Percentiles rank a stretch among this genome's conserved stretches.
phyloP scores from a whole-genome alignment of 2,329 filamentous ascomycete genomes.

The Fusarium algeriense region DNA sequence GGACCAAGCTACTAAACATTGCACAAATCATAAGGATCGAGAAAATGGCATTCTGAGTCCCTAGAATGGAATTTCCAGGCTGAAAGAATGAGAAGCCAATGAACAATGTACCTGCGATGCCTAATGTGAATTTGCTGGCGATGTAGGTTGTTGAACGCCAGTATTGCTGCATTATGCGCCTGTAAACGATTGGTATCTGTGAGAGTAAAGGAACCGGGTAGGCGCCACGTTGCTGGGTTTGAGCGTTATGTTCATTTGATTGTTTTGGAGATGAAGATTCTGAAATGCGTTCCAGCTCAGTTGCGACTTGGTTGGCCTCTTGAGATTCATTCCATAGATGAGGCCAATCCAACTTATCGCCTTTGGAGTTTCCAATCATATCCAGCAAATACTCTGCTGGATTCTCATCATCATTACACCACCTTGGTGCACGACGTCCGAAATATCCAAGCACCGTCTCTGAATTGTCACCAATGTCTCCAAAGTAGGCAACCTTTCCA shows the following conservation, averaged over 20 bases:
- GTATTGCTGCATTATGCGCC: conserved; percentile 83
- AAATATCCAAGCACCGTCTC: conserved; percentile 72
- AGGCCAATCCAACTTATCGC: background rate
- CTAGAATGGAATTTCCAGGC: conserved; percentile 67
- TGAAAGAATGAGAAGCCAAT: conserved; percentile 80
- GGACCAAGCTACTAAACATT: conserved; percentile 78
- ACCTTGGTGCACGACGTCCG: conserved; percentile 69
- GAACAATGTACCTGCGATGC: conserved; percentile 72
- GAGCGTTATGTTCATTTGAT: background rate
- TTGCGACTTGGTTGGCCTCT: background rate
- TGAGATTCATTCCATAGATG: background rate
- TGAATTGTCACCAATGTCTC: conserved; percentile 72
- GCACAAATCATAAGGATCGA: conserved; percentile 80
- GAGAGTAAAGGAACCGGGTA: conserved; percentile 28
- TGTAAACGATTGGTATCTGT: conserved; percentile 74
- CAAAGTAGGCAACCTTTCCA: conserved; percentile 77
- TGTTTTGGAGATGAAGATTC: background rate
- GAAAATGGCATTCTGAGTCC: conserved; percentile 82
- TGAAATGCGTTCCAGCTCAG: background rate
- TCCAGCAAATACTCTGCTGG: conserved; percentile 78
- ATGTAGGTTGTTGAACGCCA: conserved; percentile 87
- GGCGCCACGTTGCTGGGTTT: background rate
- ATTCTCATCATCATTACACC: conserved; percentile 68
- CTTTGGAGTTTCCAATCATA: background rate
- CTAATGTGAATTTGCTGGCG: conserved; percentile 76